Base-by-base conservation (phyloP, 1,284 basidiomycete genomes). In the Irpex sp. region DNA sequence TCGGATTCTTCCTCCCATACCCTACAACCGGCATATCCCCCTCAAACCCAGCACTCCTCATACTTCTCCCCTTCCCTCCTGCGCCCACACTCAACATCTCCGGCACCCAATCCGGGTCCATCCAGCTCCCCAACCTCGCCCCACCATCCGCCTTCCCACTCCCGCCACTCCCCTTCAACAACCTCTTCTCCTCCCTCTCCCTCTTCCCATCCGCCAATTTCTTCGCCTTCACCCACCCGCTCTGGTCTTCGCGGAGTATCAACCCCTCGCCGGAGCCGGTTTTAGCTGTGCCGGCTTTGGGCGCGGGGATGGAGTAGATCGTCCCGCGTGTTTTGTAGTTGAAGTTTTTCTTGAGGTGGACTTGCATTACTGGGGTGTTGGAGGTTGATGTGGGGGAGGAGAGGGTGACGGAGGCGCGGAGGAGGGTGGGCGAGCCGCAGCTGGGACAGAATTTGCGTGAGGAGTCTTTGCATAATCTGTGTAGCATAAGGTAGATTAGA, bases 381-480 rank as follows among this genome's bases (percentile, higher is more conserved):
- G 81, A 73, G 26, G 84, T 76, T 9, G 90, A 84, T 51, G 77
- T 79, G 0, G 90, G 85, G 1, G 88, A 85, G 38, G 88, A 84
- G 60, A 96, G 85, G 1, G 95, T 94, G 48, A 98, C 94, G 2
- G 96, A 96, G 2, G 94, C 91, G 65, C 97, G 91, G 60, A 98
- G 79, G 34, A 99, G 84, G 0, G 97, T 93, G 0, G 95, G 85
- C 71, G 96, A 97, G 49, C 97, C 97, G 75, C 97, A 99, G 7
- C 94, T 93, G 1, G 97, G 97, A 74, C 97, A 99, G 81, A 99
- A 99, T 71, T 95, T 95, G 76, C 95, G 95, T 17, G 93, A 91
- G 38, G 88, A 82, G 75, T 99, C 96, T 81, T 97, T 98, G 81
- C 97, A 99, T 67, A 98, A 88, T 77, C 96, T 98, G 72, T 8